These are phyloP conservation scores for Ophiostoma sp. DNA, from an alignment of 2,329 filamentous ascomycete species.

Conservation along the genomic window DNA sequence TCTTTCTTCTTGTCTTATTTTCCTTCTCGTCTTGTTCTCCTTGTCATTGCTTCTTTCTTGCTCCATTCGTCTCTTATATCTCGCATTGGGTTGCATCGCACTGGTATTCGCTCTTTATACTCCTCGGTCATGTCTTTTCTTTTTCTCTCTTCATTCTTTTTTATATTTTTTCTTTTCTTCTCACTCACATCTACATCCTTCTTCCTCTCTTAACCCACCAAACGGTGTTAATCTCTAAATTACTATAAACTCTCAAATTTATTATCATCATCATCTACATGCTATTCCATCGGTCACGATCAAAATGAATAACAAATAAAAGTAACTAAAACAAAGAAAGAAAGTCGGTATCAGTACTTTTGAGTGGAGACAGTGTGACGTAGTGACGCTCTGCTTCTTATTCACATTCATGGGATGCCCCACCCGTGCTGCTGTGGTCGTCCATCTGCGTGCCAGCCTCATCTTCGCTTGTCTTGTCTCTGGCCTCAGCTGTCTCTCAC, in stretches of 20 bases:
- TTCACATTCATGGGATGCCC: constrained; percentile 2
- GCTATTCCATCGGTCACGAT: too few relatives aligned
- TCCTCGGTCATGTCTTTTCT: background rate
- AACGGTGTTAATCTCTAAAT: background rate
- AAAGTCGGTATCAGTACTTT: background rate
- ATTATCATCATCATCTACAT: too few relatives aligned
- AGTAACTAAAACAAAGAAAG: too few relatives aligned
- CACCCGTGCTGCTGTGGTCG: constrained; percentile 3
- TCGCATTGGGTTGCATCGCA: constrained; percentile 7
- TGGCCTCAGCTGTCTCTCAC: background rate
- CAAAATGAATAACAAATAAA: too few relatives aligned
- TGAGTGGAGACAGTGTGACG: constrained; percentile 7
- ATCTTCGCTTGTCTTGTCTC: background rate
- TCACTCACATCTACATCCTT: background rate
- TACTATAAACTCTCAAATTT: background rate
- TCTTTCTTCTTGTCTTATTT: background rate
- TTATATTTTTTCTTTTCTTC: background rate
- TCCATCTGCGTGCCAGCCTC: constrained; percentile 3
- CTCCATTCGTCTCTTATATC: background rate
- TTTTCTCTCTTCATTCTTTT: background rate
- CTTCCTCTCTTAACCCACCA: background rate
- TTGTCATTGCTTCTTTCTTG: background rate
- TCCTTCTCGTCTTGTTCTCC: too few relatives aligned
- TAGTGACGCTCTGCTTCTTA: background rate
- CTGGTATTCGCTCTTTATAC: background rate